Conservation (phyloP, 2,329 filamentous ascomycete genomes). For the Fusarium secorum region DNA sequence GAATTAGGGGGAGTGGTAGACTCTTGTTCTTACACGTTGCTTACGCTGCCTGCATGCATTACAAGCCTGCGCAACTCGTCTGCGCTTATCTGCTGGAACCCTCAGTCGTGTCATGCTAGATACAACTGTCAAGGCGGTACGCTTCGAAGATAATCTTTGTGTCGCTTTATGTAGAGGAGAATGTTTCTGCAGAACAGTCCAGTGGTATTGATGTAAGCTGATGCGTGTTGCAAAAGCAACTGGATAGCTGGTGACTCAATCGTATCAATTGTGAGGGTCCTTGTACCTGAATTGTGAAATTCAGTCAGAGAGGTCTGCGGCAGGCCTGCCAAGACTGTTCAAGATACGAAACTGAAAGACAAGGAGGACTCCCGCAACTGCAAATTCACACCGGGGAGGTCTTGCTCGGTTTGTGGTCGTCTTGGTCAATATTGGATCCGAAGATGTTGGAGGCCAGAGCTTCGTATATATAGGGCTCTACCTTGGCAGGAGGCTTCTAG, state of each 20-base stretch:
- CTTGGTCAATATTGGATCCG: background rate
- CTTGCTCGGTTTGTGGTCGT: background rate
- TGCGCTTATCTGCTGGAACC: slow-evolving; percentile 66
- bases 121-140: background rate
- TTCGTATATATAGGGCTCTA: background rate
- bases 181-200: background rate
- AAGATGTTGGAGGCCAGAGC: background rate
- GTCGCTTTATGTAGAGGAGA: background rate
- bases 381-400: background rate
- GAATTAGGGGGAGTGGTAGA: too few relatives aligned
- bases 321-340: background rate
- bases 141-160: background rate
- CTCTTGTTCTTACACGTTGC: slow-evolving; percentile 64
- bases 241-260: background rate
- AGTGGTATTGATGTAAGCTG: background rate
- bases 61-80: slow-evolving; percentile 70
- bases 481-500: background rate
- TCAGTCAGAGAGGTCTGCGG: background rate
- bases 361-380: background rate
- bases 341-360: background rate
- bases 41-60: slow-evolving; percentile 71
- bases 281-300: background rate
- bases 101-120: slow-evolving; percentile 60
- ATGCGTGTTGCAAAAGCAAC: background rate
- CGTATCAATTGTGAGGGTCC: background rate